Evolutionary conservation across 192 early-diverging fungal genomes (phyloP).

Genomic region (Allomyces javanicus): DNA sequence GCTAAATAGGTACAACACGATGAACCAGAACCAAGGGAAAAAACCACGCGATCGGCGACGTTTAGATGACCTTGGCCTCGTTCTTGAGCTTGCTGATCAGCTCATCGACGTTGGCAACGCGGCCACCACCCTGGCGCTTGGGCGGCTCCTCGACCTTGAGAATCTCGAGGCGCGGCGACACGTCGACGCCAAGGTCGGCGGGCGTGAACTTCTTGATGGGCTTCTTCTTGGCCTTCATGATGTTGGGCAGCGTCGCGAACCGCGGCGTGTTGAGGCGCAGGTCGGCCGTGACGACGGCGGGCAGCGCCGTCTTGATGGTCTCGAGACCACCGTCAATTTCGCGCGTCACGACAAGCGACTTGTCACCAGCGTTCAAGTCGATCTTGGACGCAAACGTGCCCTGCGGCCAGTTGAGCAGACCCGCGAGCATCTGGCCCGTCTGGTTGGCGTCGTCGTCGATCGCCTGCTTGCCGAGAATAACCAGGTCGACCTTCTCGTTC

Average conservation of each 20-base stretch:
- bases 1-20: too few relatives aligned
- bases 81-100: slow-evolving; percentile 71
- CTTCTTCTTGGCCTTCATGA: slow-evolving; percentile 99
- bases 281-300: slow-evolving; percentile 89
- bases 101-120: slow-evolving; percentile 84
- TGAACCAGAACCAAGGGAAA: too few relatives aligned
- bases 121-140: slow-evolving; percentile 76
- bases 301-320: slow-evolving; percentile 59
- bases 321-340: slow-evolving; percentile 98
- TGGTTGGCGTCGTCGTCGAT: slow-evolving; percentile 97
- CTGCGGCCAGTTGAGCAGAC: slow-evolving; percentile 84
- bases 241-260: slow-evolving; percentile 82
- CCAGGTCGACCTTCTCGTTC: slow-evolving; percentile 79
- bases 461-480: slow-evolving; percentile 95
- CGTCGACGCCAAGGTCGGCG: slow-evolving; percentile 62
- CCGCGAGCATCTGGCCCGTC: slow-evolving; percentile 97
- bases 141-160: slow-evolving; percentile 82
- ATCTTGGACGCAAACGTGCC: slow-evolving; percentile 95
- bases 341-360: slow-evolving; percentile 61
- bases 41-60: too few relatives aligned
- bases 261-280: slow-evolving; percentile 87
- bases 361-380: slow-evolving; percentile 37
- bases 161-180: slow-evolving; percentile 62
- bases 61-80: slow-evolving; percentile 54
- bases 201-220: slow-evolving; percentile 58